These are phyloP conservation scores for Acacia confusa DNA, from an alignment of 306 rosid species.

Conservation along the genomic window DNA sequence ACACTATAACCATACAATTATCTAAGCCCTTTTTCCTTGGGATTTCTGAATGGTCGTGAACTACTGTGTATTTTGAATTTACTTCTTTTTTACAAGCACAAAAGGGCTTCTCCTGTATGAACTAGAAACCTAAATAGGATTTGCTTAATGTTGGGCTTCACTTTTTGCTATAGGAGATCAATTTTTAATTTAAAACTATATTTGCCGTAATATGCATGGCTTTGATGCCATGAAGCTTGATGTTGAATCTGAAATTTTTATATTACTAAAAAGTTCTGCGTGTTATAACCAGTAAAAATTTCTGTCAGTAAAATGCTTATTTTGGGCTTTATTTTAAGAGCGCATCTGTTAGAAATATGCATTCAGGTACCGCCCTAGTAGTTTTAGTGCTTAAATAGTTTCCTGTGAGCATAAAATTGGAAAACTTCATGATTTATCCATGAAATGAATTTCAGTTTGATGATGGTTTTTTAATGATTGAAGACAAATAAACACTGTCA, in stretches of 20 bases:
- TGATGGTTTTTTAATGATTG: not conserved
- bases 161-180: not conserved
- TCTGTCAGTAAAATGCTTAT: not conserved
- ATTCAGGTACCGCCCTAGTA: not conserved
- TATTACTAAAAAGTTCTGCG: not conserved
- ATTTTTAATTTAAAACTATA: not conserved
- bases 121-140: not conserved
- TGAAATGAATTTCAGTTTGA: not conserved
- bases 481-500: slow-evolving; percentile 1
- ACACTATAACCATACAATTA: not conserved
- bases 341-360: not conserved
- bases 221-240: not conserved
- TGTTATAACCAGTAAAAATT: not conserved
- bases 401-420: not conserved
- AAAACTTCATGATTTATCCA: not conserved
- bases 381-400: not conserved
- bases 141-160: not conserved
- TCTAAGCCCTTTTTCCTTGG: not conserved
- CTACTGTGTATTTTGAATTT: slow-evolving; percentile 6
- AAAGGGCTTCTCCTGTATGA: not conserved
- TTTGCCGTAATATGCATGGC: not conserved
- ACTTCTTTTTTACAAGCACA: not conserved
- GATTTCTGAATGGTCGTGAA: slow-evolving; percentile 16
- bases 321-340: not conserved
- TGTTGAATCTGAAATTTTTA: not conserved